Conservation (phyloP, 2,329 filamentous ascomycete genomes). For the Penicillium sp. region DNA sequence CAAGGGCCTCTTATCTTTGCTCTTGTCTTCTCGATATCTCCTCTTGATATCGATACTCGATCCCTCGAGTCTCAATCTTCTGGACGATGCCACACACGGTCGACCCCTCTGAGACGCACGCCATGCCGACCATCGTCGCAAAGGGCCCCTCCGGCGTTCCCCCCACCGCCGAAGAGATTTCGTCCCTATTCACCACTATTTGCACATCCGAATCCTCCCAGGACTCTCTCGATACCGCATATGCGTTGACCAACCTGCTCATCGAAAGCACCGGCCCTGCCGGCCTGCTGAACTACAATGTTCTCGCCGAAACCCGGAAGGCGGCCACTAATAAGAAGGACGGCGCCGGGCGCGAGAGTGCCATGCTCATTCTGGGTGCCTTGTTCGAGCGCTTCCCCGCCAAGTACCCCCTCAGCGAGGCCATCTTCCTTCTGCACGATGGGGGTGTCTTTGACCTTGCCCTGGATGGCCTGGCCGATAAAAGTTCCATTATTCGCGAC, state of each 20-base stretch:
- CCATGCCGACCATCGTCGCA: constrained; percentile 47
- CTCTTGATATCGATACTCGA: constrained; percentile 5
- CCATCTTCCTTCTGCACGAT: constrained; percentile 77
- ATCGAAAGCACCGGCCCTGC: constrained; percentile 63
- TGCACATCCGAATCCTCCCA: constrained; percentile 67
- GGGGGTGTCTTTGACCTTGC: constrained; percentile 67
- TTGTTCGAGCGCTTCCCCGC: constrained; percentile 85
- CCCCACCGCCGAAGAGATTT: constrained; percentile 64
- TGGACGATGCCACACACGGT: constrained; percentile 48
- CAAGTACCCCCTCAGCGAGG: constrained; percentile 72
- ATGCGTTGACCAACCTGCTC: constrained; percentile 61
- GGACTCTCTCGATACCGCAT: constrained; percentile 64
- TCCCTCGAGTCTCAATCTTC: constrained; percentile 3
- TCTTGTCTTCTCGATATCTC: constrained; percentile 15
- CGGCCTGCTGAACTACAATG: constrained; percentile 59
- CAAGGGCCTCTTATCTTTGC: not conserved
- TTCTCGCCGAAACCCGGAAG: constrained; percentile 65
- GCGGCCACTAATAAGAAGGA: constrained; percentile 92
- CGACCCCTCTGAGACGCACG: constrained; percentile 34
- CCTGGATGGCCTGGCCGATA: constrained; percentile 84
- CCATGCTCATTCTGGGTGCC: constrained; percentile 91
- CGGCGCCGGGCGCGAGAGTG: constrained; percentile 75
- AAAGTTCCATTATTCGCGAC: constrained; percentile 81
- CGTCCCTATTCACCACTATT: constrained; percentile 61
- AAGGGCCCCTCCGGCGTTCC: constrained; percentile 48